A percentile compares a stretch with the other conserved stretches of the same genome.
Conservation (phyloP, 495 filamentous ascomycete species). For the Parathielavia appendiculata region DNA sequence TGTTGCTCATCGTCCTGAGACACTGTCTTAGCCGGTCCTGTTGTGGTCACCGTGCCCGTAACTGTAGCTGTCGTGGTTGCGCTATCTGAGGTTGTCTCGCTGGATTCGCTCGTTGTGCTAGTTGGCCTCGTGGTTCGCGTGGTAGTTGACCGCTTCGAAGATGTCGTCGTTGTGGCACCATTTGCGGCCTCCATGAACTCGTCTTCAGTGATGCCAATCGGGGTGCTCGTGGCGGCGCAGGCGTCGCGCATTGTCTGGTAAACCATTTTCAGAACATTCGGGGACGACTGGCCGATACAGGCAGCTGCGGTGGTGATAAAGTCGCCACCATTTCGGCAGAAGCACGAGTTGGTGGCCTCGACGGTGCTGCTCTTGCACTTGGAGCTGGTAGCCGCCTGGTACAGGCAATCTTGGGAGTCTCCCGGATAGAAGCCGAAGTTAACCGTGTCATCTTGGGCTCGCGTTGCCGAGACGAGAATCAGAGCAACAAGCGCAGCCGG, state of each 20-base stretch:
- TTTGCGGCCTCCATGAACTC: slow-evolving; percentile 35
- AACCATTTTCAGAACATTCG: slow-evolving; percentile 29
- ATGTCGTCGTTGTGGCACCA: slow-evolving; percentile 12
- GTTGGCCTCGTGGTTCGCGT: slow-evolving; percentile 9
- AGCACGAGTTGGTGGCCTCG: slow-evolving; percentile 36
- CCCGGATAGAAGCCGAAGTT: slow-evolving; percentile 43
- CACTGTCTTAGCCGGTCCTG: neutral
- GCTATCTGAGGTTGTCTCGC: slow-evolving; percentile 1
- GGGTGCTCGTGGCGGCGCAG: slow-evolving; percentile 30
- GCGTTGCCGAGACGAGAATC: slow-evolving; percentile 26
- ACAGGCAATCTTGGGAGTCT: slow-evolving; percentile 37
- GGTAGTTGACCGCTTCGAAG: neutral
- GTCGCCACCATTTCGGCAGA: slow-evolving; percentile 41
- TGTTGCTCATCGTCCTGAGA: neutral
- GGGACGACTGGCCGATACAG: slow-evolving; percentile 35
- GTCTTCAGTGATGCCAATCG: slow-evolving; percentile 25
- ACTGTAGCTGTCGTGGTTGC: slow-evolving; percentile 9
- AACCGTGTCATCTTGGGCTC: slow-evolving; percentile 22
- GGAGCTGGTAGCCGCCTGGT: slow-evolving; percentile 30
- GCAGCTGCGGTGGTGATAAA: slow-evolving; percentile 41
- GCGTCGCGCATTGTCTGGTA: slow-evolving; percentile 35
- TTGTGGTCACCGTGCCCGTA: slow-evolving; percentile 3
- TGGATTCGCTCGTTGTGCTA: neutral
- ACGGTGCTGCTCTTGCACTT: slow-evolving; percentile 32
- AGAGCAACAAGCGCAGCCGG: slow-evolving; percentile 29